Evolutionary conservation across 805 yeast species (phyloP).

Genomic region (Saturnispora quitensis): DNA sequence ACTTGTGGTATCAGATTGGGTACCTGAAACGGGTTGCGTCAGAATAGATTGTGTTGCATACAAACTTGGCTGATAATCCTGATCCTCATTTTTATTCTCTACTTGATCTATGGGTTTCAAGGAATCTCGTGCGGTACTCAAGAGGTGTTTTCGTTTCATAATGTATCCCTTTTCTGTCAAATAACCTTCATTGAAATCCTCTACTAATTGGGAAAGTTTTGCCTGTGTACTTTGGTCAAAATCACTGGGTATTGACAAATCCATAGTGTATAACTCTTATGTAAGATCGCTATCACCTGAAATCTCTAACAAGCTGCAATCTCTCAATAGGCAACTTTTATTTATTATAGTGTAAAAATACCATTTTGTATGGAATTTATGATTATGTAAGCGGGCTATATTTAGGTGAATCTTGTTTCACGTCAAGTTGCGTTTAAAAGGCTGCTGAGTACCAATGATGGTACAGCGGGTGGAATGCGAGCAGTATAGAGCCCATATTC

Average conservation of each 20-base stretch:
- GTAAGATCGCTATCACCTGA: background rate
- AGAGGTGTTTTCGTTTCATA: conserved; percentile 42
- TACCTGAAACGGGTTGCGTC: background rate
- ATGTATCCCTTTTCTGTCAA: conserved; percentile 66
- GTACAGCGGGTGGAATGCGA: background rate
- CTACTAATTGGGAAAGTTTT: conserved; percentile 33
- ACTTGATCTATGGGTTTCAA: background rate
- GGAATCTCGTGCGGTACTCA: background rate
- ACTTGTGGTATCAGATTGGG: background rate
- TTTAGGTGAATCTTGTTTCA: background rate
- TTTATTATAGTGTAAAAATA: background rate
- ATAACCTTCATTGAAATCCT: conserved; percentile 58
- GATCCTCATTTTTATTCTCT: conserved; percentile 3
- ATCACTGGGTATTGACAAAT: conserved; percentile 39
- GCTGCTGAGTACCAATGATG: background rate
- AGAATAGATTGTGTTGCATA: background rate
- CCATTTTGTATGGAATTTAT: background rate
- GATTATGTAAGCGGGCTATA: background rate
- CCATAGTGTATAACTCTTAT: conserved; percentile 23
- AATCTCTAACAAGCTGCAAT: background rate
- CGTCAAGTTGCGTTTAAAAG: background rate
- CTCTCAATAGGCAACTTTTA: background rate
- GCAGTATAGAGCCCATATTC: background rate
- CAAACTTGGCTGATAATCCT: conserved; percentile 3
- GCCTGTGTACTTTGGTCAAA: conserved; percentile 29